Evolutionary conservation across 1,284 basidiomycete genomes (phyloP), one percentile per base, ranked within the genome.

Genomic region (Rhizoctonia solani): DNA sequence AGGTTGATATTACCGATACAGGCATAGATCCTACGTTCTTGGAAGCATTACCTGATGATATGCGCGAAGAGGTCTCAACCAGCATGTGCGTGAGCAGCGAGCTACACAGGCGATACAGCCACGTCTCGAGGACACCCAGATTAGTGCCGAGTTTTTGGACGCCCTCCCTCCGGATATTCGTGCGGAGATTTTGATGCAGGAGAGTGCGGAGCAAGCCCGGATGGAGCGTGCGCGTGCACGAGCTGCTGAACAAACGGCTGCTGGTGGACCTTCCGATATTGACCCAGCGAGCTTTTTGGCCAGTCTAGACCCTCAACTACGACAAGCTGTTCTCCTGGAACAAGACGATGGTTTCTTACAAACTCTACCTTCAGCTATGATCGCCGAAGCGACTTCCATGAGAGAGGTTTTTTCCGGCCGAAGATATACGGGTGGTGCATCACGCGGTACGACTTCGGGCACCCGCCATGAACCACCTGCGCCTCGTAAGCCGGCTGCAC

Each of bases 21-120:
- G 97, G 97, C 6, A 98, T 99, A 74, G 97, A 99, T 76, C 94
- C 95, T 1, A 95, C 93, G 8, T 99, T 99, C 85, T 81, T 99
- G 63, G 95, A 98, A 78, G 97, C 97, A 19, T 80, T 99, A 27
- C 97, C 97, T 0, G 97, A 99, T 75, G 96, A 99, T 72, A 97
- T 99, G 90, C 87, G 97, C 53, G 96, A 98, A 75, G 97, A 99
- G 76, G 95, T 99, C 29, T 99, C 59, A 96, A 96, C 75, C 97
- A 99, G 76, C 95, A 99, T 75, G 87, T 98, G 73, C 89, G 95
- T 13, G 96, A 98, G 74, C 90, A 92, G 70, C 86, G 88, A 50
- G 88, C 92, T 3, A 84, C 91, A 0, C 74, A 74, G 14, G 81
- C 85, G 69, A 76, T 90, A 30, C 85, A 90, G 73, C 80, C 87